These are phyloP conservation scores for Leccinum boreale DNA, from an alignment of 768 basidiomycete species.

Conservation along the genomic window DNA sequence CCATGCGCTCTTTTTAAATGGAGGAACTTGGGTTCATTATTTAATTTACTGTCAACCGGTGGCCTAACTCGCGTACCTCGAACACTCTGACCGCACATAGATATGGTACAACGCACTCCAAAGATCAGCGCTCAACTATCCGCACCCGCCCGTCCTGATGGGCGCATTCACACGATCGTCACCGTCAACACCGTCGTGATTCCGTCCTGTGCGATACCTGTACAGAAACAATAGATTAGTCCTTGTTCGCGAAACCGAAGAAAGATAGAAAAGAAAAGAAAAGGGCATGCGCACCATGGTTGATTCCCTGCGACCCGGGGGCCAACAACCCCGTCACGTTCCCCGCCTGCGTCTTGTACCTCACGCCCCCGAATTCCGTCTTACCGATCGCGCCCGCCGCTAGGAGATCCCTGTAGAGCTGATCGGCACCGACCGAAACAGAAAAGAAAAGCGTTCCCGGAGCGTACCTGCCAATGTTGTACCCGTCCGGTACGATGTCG, in stretches of 20 bases:
- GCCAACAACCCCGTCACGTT: slow-evolving; percentile 54
- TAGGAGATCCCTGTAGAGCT: slow-evolving; percentile 33
- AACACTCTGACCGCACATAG: neutral
- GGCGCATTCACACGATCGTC: slow-evolving; percentile 36
- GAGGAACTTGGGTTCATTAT: neutral
- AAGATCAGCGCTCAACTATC: neutral
- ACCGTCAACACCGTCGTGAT: slow-evolving; percentile 54
- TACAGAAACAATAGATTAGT: neutral
- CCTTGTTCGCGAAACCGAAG: neutral
- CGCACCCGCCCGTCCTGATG: neutral
- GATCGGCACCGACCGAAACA: neutral
- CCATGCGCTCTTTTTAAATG: neutral
- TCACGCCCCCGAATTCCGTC: slow-evolving; percentile 40
- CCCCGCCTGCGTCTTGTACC: slow-evolving; percentile 44
- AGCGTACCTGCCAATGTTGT: slow-evolving; percentile 44
- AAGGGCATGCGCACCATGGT: slow-evolving; percentile 40
- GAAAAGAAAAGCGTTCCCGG: neutral
- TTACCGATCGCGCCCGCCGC: slow-evolving; percentile 38
- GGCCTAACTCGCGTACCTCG: neutral
- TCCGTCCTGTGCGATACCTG: slow-evolving; percentile 61
- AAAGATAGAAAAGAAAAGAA: neutral
- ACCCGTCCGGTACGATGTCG: slow-evolving; percentile 46
- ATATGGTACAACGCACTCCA: neutral
- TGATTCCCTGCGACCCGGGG: slow-evolving; percentile 42
- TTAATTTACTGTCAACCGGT: neutral